Percentiles rank a stretch among this genome's conserved stretches.
These are phyloP conservation scores for Tricholoma saponaceum DNA, from an alignment of 768 basidiomycete genomes.

Conservation along the genomic window DNA sequence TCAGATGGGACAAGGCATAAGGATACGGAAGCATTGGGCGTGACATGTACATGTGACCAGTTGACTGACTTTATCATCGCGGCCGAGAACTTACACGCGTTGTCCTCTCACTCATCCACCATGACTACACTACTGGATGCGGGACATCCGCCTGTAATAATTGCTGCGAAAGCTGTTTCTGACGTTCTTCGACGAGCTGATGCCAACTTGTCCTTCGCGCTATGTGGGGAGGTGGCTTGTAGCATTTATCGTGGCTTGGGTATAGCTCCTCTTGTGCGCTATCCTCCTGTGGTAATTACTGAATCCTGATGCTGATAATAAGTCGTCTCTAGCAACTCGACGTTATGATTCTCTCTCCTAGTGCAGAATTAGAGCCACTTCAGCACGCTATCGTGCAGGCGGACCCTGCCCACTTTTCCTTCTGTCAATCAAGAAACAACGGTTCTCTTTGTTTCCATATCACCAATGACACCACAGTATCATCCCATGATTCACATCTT, in stretches of 20 bases:
- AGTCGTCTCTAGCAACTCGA: neutral
- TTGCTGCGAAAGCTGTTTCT: neutral
- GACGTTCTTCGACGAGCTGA: neutral
- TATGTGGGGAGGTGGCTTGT: neutral
- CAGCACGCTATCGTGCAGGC: neutral
- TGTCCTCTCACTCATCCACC: no score
- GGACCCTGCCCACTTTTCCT: neutral
- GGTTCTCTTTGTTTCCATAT: neutral
- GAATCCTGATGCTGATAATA: neutral
- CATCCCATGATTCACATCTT: neutral
- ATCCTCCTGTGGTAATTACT: neutral
- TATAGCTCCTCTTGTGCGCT: neutral
- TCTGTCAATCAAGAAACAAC: neutral
- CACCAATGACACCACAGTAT: neutral
- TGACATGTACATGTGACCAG: no score
- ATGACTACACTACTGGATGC: neutral
- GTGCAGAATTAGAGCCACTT: neutral
- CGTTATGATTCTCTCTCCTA: neutral
- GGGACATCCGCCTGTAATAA: neutral
- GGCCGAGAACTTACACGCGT: no score
- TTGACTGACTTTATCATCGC: no score
- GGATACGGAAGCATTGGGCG: no score
- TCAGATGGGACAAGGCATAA: neutral
- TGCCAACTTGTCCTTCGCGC: neutral
- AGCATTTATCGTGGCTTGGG: neutral